phyloP scores from a whole-genome alignment of 345 rosid genomes.

The Turnera subulata region DNA sequence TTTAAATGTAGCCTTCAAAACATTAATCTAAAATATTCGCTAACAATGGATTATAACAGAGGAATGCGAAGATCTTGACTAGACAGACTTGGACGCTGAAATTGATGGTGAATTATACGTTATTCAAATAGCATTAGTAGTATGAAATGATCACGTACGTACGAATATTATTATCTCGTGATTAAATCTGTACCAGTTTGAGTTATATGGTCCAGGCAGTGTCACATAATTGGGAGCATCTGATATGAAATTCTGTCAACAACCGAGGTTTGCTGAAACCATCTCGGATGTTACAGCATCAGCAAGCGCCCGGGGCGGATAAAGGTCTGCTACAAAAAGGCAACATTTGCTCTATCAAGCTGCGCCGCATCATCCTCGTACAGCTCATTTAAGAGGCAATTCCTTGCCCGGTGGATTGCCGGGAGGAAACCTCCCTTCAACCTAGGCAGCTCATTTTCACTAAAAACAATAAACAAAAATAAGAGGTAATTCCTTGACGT shows the following conservation, averaged over 20 bases:
- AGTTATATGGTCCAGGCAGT: slow-evolving; percentile 32
- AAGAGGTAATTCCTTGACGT: slow-evolving; percentile 27
- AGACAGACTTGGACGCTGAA: not conserved
- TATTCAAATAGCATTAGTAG: not conserved
- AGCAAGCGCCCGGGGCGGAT: slow-evolving; percentile 43
- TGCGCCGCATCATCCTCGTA: slow-evolving; percentile 55
- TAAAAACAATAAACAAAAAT: too few species aligned
- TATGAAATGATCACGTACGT: not conserved
- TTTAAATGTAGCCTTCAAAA: not conserved
- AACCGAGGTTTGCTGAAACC: slow-evolving; percentile 21
- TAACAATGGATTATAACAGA: not conserved
- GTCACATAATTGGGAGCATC: slow-evolving; percentile 38
- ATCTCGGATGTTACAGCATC: slow-evolving; percentile 40
- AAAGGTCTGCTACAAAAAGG: slow-evolving; percentile 32
- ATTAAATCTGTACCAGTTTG: too few species aligned
- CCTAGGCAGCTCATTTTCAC: too few species aligned
- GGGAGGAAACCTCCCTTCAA: slow-evolving; percentile 37
- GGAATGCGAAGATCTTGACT: too few species aligned
- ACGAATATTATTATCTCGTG: not conserved
- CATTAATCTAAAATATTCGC: not conserved
- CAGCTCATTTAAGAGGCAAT: slow-evolving; percentile 50
- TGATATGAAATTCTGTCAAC: slow-evolving; percentile 29
- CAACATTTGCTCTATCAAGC: slow-evolving; percentile 54
- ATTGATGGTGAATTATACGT: not conserved
- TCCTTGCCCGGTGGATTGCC: slow-evolving; percentile 38